Percentiles rank a stretch among this genome's conserved stretches.
Conservation (phyloP, 768 basidiomycete species). For the Sporobolomyces pararoseus region DNA sequence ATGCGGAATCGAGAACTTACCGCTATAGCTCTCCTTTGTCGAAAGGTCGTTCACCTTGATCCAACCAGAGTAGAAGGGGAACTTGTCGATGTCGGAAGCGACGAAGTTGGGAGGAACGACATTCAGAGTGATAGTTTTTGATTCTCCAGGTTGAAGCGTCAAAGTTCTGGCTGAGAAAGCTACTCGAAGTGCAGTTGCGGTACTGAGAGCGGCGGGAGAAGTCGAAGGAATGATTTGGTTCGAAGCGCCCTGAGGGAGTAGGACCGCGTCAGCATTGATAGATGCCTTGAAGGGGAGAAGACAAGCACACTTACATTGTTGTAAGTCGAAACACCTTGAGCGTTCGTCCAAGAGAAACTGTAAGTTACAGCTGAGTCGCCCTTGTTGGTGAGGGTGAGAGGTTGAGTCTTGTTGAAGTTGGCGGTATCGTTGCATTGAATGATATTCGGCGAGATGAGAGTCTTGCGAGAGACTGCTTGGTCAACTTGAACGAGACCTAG, state of each 20-base stretch:
- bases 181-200: conserved; percentile 3
- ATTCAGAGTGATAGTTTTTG: conserved; percentile 43
- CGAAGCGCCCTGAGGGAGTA: conserved; percentile 11
- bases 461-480: conserved; percentile 58
- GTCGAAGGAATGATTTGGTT: conserved; percentile 17
- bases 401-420: conserved; percentile 55
- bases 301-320: conserved; percentile 3
- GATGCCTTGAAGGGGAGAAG: background rate
- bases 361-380: conserved; percentile 10
- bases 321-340: conserved; percentile 11
- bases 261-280: background rate
- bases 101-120: conserved; percentile 47
- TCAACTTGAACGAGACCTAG: conserved; percentile 57
- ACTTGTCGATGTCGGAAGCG: conserved; percentile 47
- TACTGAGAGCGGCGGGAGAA: conserved; percentile 1
- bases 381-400: conserved; percentile 52
- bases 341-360: background rate
- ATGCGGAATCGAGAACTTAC: conserved; percentile 46
- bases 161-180: conserved; percentile 42
- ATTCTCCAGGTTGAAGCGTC: conserved; percentile 50
- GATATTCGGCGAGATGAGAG: conserved; percentile 59
- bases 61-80: conserved; percentile 51
- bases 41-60: conserved; percentile 42
- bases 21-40: conserved; percentile 39
- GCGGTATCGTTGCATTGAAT: conserved; percentile 65